Base-by-base conservation (phyloP, 768 basidiomycete species). In the Serendipita sp. region DNA sequence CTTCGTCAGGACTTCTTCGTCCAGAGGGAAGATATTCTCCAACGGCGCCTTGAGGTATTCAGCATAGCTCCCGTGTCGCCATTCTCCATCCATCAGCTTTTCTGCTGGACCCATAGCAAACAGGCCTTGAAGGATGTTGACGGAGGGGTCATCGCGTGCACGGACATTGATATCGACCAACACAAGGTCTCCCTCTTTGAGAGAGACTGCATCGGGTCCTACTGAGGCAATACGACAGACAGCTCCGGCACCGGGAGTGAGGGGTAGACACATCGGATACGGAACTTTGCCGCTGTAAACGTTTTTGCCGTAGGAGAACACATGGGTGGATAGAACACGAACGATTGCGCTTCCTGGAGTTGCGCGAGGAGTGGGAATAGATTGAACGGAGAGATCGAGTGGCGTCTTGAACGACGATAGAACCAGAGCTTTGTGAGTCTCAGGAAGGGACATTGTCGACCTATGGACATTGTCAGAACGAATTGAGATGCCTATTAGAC, bases 51-150 rank as follows among this genome's bases (percentile, higher is more conserved):
- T n/a, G 53, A 28, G 17, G 33, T 58, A 58, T n/a, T 58, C 53
- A 4, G 53, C 53, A 33, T 58, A 58, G 9, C 24, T 58, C n/a
- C 53, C 53, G 53, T 58, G 4, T 22, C 53, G 53, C 53, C 53
- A 58, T 3, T 58, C 53, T 3, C 9, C 2, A 9, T 28, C 53
- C 53, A 58, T 58, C 26, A 58, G 53, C 9, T 24, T 58, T 20
- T 26, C 53, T 5, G 5, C 17, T 13, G 53, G 53, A 13, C 26
- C 53, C 20, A 58, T 9, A 11, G 26, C 26, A 9, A 58, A 22
- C 11, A 58, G 26, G 4, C 53, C 53, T 17, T 58, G 53, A 31
- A 58, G 53, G 17, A 58, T 58, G n/a, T 31, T 58, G 53, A 58
- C 11, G 17, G 53, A 24, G 11, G 53, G 53, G 9, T 58, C 53